Conservation (phyloP, 2,329 filamentous ascomycete genomes). For the Diaporthe batatas region DNA sequence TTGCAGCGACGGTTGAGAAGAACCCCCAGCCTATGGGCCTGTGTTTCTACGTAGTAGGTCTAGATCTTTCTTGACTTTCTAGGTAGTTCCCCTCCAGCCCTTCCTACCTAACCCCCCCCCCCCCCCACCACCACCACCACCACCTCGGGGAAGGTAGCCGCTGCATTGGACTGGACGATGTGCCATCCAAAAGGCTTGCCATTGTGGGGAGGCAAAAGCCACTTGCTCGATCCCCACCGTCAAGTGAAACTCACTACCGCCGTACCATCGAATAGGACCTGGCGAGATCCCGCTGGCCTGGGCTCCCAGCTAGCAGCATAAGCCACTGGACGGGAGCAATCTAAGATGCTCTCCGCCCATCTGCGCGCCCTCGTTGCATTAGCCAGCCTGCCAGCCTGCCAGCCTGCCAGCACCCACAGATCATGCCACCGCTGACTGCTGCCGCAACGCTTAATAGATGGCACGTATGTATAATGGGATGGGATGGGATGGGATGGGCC, state of each 20-base stretch:
- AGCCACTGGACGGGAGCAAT: constrained; percentile 29
- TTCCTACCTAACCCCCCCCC: not conserved
- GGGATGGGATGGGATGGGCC: too few species aligned
- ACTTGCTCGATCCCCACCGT: constrained; percentile 19
- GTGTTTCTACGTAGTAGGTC: not conserved
- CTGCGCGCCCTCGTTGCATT: constrained; percentile 25
- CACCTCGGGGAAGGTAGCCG: constrained; percentile 28
- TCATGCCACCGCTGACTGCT: constrained; percentile 17
- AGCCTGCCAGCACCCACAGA: constrained; percentile 7
- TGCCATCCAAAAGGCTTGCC: constrained; percentile 7
- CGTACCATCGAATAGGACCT: constrained; percentile 28
- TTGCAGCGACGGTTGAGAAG: not conserved
- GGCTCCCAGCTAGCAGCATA: not conserved
- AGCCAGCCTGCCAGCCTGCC: constrained; percentile 17
- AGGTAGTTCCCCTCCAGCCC: constrained; percentile 7
- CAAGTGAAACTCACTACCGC: constrained; percentile 32
- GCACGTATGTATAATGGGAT: not conserved
- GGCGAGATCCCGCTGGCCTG: constrained; percentile 15
- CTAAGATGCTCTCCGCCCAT: constrained; percentile 18
- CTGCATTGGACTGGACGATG: constrained; percentile 21
- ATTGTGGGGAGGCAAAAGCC: not conserved
- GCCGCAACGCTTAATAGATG: constrained; percentile 27
- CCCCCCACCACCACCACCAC: not conserved
- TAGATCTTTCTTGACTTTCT: not conserved
- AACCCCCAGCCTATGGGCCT: too few species aligned